Evolutionary conservation across 148 eudicot genomes (phyloP), one percentile per base, ranked within the genome.

Genomic region (Dianthus caryophyllus): DNA sequence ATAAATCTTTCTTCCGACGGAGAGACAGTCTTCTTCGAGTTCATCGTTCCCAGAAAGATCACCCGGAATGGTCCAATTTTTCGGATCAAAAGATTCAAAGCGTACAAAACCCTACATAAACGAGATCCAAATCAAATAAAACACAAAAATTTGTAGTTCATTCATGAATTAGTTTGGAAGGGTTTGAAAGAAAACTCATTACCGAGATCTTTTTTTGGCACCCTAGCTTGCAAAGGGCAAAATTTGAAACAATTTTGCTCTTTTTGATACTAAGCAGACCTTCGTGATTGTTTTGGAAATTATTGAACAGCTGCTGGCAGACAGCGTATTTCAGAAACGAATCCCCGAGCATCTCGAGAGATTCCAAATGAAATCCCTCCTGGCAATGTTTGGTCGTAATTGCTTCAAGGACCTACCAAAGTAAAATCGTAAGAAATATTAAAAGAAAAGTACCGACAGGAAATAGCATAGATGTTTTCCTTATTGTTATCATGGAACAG

Each of bases 321-420:
- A 82, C 87, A 50, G 96, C 96, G 74, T 90, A 94, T 71, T 94
- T 94, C 18, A 94, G 82, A 76, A 94, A 94, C 0, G 99, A 94
- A 53, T 94, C 99, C n/a, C 97, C 99, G 64, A 94, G 83, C 56
- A 88, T 85, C 80, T 94, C 98, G 26, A 90, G 74, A 26, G 99
- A 94, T 78, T 94, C 99, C 67, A 94, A 65, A 79, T 94, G 86
- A 70, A 83, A 79, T 4, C 36, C 48, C 84, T 94, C 96, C 68
- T 80, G 85, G 59, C 99, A 94, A 41, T 73, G 79, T 49, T 81
- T 90, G 0, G 97, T 81, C 5, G 99, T 94, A 26, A 94, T 78
- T 50, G 96, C 97, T 77, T 94, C 99, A 76, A 94, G 74, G 16
- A 94, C 82, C 99, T 94, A 48, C 22, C 38, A 53, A 0, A 52